Conservation (phyloP, 1,284 basidiomycete genomes). For the Chalciporus sp. region DNA sequence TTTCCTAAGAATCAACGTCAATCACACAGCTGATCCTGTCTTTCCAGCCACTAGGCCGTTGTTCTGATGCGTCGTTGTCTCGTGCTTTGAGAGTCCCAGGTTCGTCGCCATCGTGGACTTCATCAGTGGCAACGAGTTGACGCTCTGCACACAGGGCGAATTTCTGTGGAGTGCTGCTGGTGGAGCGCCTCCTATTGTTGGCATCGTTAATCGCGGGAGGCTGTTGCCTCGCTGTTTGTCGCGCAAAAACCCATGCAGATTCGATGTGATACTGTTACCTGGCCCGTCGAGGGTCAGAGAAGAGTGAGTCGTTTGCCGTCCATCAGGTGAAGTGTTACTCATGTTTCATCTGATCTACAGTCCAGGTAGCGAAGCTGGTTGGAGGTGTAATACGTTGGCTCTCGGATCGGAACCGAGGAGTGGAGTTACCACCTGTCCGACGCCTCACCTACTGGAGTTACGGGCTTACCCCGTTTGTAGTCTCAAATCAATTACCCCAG, state of each 20-base stretch:
- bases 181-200: slow-evolving; percentile 2
- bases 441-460: slow-evolving; percentile 23
- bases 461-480: slow-evolving; percentile 33
- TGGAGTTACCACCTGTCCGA: slow-evolving; percentile 5
- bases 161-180: slow-evolving; percentile 14
- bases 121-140: not conserved
- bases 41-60: slow-evolving; percentile 20
- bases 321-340: not conserved
- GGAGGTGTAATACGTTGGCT: slow-evolving; percentile 4
- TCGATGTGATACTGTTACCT: slow-evolving; percentile 27
- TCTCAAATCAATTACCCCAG: slow-evolving; percentile 40
- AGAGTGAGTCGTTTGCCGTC: slow-evolving; percentile 14
- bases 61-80: slow-evolving; percentile 11
- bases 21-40: slow-evolving; percentile 5
- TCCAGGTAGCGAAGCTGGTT: slow-evolving; percentile 16
- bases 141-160: slow-evolving; percentile 6
- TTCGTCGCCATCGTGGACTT: not conserved
- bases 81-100: slow-evolving; percentile 13
- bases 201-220: slow-evolving; percentile 18
- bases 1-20: not conserved
- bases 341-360: slow-evolving; percentile 7
- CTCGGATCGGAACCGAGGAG: slow-evolving; percentile 1
- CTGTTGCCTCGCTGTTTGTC: not conserved
- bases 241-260: slow-evolving; percentile 10
- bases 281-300: slow-evolving; percentile 28